phyloP scores from a whole-genome alignment of 2,329 filamentous ascomycete species.

The Arthrobotrys pseudoclavata region DNA sequence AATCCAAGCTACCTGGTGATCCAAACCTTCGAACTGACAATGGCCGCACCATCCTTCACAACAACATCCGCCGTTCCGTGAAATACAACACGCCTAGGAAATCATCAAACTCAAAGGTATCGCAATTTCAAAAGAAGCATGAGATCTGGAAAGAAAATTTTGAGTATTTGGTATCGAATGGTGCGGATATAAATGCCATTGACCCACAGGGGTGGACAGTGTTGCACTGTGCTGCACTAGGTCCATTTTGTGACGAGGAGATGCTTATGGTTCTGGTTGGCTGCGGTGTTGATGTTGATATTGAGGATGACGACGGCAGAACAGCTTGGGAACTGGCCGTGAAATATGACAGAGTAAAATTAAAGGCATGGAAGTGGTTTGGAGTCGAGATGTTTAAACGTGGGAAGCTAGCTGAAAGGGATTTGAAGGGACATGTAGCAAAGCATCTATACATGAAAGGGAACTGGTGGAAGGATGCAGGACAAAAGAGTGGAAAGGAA shows the following conservation, averaged over 20 bases:
- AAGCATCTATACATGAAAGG: conserved; percentile 45
- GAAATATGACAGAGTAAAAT: conserved; percentile 29
- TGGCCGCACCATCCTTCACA: conserved; percentile 44
- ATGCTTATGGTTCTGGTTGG: conserved; percentile 43
- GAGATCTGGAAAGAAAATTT: conserved; percentile 47
- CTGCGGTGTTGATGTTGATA: conserved; percentile 27
- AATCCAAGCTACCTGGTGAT: conserved; percentile 40
- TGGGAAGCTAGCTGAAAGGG: conserved; percentile 24
- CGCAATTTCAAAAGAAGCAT: conserved; percentile 51
- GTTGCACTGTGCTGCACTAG: conserved; percentile 51
- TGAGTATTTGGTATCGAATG: conserved; percentile 34
- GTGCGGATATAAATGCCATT: conserved; percentile 45
- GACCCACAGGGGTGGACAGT: conserved; percentile 47
- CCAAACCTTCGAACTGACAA: conserved; percentile 44
- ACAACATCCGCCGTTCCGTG: conserved; percentile 50
- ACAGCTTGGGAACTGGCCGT: conserved; percentile 49
- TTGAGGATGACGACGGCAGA: conserved; percentile 25
- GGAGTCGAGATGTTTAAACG: conserved; percentile 51
- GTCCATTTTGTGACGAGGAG: conserved; percentile 49
- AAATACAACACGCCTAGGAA: conserved; percentile 53
- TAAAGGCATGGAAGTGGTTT: conserved; percentile 52
- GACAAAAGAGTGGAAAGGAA: neutral
- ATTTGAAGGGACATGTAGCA: conserved; percentile 37
- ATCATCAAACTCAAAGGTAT: conserved; percentile 49
- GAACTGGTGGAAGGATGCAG: conserved; percentile 24